Evolutionary conservation across 1,139 yeast species (phyloP).

Genomic region (Kurtzmaniella quercitrusa): DNA sequence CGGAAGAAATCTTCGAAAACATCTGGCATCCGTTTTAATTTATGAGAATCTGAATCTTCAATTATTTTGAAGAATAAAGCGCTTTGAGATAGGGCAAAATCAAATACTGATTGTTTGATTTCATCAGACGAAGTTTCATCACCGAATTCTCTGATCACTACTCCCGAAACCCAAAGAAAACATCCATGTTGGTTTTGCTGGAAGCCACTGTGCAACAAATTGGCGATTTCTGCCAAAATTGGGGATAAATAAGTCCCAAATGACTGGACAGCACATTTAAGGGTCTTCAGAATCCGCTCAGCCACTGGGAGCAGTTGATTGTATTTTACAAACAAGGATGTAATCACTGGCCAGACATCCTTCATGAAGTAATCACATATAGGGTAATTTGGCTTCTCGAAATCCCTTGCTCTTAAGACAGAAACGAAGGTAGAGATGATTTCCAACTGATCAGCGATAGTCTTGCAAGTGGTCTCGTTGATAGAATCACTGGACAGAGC

Average conservation of each 20-base stretch:
- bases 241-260: conserved; percentile 61
- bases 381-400: conserved; percentile 42
- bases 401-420: conserved; percentile 44
- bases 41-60: conserved; percentile 16
- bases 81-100: conserved; percentile 48
- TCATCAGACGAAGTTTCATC: conserved; percentile 46
- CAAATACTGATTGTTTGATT: conserved; percentile 39
- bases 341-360: conserved; percentile 54
- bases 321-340: conserved; percentile 45
- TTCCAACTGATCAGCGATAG: conserved; percentile 75
- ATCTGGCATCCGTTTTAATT: conserved; percentile 54
- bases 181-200: conserved; percentile 69
- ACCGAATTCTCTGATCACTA: conserved; percentile 72
- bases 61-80: conserved; percentile 35
- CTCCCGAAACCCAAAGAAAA: conserved; percentile 87
- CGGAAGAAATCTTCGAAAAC: conserved; percentile 85
- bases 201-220: conserved; percentile 63
- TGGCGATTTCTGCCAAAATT: conserved; percentile 61
- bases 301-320: conserved; percentile 59
- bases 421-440: conserved; percentile 66
- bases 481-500: conserved; percentile 15
- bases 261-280: conserved; percentile 65
- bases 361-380: conserved; percentile 54
- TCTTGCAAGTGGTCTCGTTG: conserved; percentile 31
- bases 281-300: conserved; percentile 68